Conservation (phyloP, 768 basidiomycete genomes). For the Hortiboletus campestris region DNA sequence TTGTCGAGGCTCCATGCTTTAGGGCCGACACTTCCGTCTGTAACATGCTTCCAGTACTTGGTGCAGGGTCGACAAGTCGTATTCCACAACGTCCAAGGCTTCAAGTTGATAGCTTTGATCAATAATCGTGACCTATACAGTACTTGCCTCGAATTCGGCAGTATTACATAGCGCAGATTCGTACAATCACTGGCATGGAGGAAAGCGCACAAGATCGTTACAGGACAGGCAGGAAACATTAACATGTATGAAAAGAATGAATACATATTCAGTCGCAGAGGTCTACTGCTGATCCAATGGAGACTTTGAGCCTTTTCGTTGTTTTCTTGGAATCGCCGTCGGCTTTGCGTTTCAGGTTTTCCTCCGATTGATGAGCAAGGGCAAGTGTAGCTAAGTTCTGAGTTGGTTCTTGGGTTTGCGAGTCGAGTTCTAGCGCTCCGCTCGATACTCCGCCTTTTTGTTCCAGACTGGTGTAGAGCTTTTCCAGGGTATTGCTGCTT, state of each 20-base stretch:
- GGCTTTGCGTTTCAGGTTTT: slow-evolving; percentile 37
- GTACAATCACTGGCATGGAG: not conserved
- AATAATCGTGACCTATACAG: not conserved
- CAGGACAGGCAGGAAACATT: not conserved
- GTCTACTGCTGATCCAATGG: slow-evolving; percentile 65
- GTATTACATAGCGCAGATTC: not conserved
- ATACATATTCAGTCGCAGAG: slow-evolving; percentile 57
- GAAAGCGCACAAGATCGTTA: not conserved
- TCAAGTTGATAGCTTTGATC: too few relatives aligned
- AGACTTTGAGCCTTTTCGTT: slow-evolving; percentile 69
- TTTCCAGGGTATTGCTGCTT: not conserved
- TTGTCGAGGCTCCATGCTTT: slow-evolving; percentile 17
- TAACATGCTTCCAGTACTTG: too few relatives aligned
- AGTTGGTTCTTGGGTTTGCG: slow-evolving; percentile 43
- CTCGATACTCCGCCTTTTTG: not conserved
- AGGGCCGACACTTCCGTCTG: slow-evolving; percentile 34
- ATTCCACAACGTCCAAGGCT: not conserved
- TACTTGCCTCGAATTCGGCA: too few relatives aligned
- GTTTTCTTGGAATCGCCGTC: slow-evolving; percentile 11
- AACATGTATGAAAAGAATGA: not conserved
- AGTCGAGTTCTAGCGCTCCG: slow-evolving; percentile 17
- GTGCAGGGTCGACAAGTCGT: not conserved
- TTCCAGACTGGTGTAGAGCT: not conserved
- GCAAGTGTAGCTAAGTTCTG: slow-evolving; percentile 26
- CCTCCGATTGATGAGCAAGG: slow-evolving; percentile 16